These are phyloP conservation scores for Epichloe gansuensis DNA, from an alignment of 2,329 filamentous ascomycete genomes.

Conservation along the genomic window DNA sequence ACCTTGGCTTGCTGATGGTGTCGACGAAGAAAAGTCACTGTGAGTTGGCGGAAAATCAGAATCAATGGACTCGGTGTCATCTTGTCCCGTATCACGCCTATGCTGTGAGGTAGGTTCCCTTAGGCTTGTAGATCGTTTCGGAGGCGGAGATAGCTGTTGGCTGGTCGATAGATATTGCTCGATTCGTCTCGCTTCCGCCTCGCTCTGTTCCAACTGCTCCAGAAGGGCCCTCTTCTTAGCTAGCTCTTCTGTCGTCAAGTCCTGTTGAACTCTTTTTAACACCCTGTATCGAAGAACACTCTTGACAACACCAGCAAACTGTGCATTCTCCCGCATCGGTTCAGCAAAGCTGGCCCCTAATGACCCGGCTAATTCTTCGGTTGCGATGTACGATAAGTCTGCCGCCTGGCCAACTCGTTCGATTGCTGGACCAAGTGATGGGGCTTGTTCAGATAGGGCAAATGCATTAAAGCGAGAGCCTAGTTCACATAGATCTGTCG, in stretches of 20 bases:
- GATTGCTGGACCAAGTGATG: slow-evolving; percentile 80
- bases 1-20: slow-evolving; percentile 63
- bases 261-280: slow-evolving; percentile 88
- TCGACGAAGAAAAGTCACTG: slow-evolving; percentile 50
- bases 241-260: slow-evolving; percentile 90
- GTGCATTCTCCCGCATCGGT: slow-evolving; percentile 93
- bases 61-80: slow-evolving; percentile 83
- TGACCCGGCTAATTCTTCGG: slow-evolving; percentile 75
- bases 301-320: slow-evolving; percentile 90
- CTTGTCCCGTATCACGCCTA: slow-evolving; percentile 44
- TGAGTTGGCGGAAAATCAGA: slow-evolving; percentile 91
- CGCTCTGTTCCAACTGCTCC: slow-evolving; percentile 83
- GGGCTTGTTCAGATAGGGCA: slow-evolving; percentile 82
- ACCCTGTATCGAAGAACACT: slow-evolving; percentile 81
- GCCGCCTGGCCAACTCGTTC: slow-evolving; percentile 90
- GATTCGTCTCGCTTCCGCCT: slow-evolving; percentile 82
- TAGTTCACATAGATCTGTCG: slow-evolving; percentile 79
- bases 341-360: slow-evolving; percentile 93
- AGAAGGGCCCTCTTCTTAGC: slow-evolving; percentile 73
- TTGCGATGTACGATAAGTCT: slow-evolving; percentile 91
- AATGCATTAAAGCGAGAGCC: slow-evolving; percentile 96
- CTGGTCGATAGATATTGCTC: slow-evolving; percentile 79
- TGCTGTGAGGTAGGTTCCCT: slow-evolving; percentile 37
- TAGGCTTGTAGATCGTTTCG: slow-evolving; percentile 49
- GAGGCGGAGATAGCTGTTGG: slow-evolving; percentile 49